Percentiles rank a stretch among this genome's conserved stretches.
phyloP scores from a whole-genome alignment of 768 basidiomycete species.

The Boletus patriciae region DNA sequence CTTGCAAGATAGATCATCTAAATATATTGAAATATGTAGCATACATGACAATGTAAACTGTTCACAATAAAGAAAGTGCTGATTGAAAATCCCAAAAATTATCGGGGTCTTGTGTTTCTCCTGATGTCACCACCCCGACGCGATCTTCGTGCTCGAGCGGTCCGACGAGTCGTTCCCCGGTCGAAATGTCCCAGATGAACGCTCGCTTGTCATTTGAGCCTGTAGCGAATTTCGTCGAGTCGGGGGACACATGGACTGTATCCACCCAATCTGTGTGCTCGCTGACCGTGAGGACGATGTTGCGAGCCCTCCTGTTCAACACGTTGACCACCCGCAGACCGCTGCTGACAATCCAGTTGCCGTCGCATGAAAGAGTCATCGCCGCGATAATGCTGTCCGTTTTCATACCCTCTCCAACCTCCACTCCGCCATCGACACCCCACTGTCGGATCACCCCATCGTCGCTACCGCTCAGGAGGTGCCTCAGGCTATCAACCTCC shows the following conservation, averaged over 20 bases:
- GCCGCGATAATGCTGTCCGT: not conserved
- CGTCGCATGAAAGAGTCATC: not conserved
- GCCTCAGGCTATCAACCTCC: not conserved
- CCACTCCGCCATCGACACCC: not conserved
- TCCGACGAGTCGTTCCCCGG: constrained; percentile 4
- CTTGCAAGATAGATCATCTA: too few species aligned
- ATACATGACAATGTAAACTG: too few species aligned
- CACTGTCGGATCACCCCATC: constrained; percentile 1
- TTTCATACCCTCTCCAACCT: not conserved
- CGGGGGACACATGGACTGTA: constrained; percentile 1
- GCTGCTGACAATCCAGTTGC: constrained; percentile 1
- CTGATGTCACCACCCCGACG: too few species aligned
- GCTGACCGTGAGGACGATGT: not conserved
- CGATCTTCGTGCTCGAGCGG: constrained; percentile 3
- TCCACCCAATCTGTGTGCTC: not conserved
- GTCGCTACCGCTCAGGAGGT: not conserved
- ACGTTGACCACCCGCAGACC: not conserved
- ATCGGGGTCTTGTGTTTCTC: too few species aligned
- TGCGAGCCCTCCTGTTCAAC: not conserved
- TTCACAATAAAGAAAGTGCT: too few species aligned
- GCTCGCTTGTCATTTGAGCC: not conserved
- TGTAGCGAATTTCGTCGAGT: constrained; percentile 7
- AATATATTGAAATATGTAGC: too few species aligned
- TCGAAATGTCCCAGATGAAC: constrained; percentile 8
- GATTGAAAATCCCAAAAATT: too few species aligned